Base-by-base conservation (phyloP, 2,329 filamentous ascomycete species). In the Atkinsonella texensis region DNA sequence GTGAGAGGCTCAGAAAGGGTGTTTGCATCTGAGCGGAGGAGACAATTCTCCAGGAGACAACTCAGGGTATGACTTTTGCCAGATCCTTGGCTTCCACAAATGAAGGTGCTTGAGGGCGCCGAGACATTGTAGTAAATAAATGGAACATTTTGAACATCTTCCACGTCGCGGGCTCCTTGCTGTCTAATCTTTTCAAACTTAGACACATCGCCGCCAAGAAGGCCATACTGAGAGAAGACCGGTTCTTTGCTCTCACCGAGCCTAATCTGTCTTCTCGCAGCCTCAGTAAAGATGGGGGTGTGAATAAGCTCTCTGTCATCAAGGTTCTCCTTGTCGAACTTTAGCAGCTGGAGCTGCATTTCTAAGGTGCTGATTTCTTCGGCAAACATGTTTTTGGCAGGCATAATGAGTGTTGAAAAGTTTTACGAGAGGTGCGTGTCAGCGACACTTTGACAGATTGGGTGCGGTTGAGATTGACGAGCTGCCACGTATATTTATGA, bases 61-160 rank as follows among this genome's bases (percentile, higher is more conserved):
- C 75, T 75, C 1, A 83, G 66, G 0, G 77, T 81, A 54, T 84
- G 80, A 45, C 77, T 81, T 60, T 84, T 84, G 0, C 81, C 81
- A 0, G 76, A 80, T 1, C 81, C 80, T 54, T 84, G 80, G 18
- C 76, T 79, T 1, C 81, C 80, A 51, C 81, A 84, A 33, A 84
- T 78, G 63, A 84, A 84, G 4, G 72, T 68, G 15, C 79, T 83
- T 0, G 75, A 79, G 0, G 81, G 81, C 0, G 67, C 63, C 0
- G 71, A 58, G 2, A 75, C 65, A 49, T 77, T 76, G 60, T 72
- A 70, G 42, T 71, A 74, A 0, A 75, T 49, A 0, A 72, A 60
- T 0, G 59, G 58, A 23, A 64, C 63, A 1, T 43, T 52, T 42
- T 4, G 28, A 6, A 28, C 28, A 8, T 9, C 48, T 3, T n/a